These are phyloP conservation scores for Epichloe gansuensis DNA, from an alignment of 2,329 filamentous ascomycete genomes.

Conservation along the genomic window DNA sequence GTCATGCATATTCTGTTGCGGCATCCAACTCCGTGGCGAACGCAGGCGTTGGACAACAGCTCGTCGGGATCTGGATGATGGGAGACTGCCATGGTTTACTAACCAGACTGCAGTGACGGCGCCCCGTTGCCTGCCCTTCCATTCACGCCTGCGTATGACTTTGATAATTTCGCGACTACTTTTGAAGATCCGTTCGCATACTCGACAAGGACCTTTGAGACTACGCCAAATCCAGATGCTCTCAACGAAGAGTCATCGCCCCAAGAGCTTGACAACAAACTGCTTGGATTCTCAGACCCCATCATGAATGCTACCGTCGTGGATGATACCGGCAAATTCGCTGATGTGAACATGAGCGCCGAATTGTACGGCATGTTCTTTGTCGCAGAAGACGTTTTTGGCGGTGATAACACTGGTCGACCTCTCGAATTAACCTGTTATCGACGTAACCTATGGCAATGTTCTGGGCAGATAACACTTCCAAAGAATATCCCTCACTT, in stretches of 20 bases:
- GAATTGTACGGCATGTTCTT: conserved; percentile 86
- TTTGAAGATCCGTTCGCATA: conserved; percentile 56
- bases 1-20: conserved; percentile 13
- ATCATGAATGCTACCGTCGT: conserved; percentile 47
- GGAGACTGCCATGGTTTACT: background rate
- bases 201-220: conserved; percentile 35
- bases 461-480: conserved; percentile 73
- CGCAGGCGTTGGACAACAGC: background rate
- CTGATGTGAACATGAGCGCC: conserved; percentile 54
- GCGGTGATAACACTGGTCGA: conserved; percentile 40
- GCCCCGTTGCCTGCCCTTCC: conserved; percentile 26
- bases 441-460: conserved; percentile 87
- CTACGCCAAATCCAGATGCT: conserved; percentile 29
- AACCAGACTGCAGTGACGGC: conserved; percentile 17
- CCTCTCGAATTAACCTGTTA: conserved; percentile 87
- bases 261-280: conserved; percentile 51
- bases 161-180: conserved; percentile 45
- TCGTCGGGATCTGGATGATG: background rate
- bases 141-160: conserved; percentile 48
- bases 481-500: conserved; percentile 60
- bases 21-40: background rate
- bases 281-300: conserved; percentile 60
- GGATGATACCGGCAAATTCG: conserved; percentile 50
- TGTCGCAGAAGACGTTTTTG: conserved; percentile 68
- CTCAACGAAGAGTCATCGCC: conserved; percentile 35